A percentile compares a stretch with the other conserved stretches of the same genome.
Evolutionary conservation across 2,329 filamentous ascomycete genomes (phyloP).

Genomic region (Aspergillus hiratsukae): DNA sequence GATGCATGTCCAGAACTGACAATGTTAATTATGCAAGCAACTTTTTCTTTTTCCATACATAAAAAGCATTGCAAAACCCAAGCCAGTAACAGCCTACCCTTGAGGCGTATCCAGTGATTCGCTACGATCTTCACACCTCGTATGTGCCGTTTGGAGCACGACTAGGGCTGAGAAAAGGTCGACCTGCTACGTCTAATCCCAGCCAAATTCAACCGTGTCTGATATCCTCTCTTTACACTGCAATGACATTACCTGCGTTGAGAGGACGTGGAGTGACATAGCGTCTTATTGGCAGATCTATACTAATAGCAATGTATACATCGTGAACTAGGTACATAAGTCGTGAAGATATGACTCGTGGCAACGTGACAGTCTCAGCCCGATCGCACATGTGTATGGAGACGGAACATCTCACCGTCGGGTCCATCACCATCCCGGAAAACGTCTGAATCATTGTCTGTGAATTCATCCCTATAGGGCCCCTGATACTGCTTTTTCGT

Average conservation of each 20-base stretch:
- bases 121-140: neutral
- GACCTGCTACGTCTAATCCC: neutral
- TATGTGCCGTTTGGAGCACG: neutral
- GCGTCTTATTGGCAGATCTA: neutral
- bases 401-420: slow-evolving; percentile 36
- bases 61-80: neutral
- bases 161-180: neutral
- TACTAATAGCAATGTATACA: neutral
- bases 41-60: neutral
- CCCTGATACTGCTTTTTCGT: slow-evolving; percentile 19
- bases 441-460: slow-evolving; percentile 49
- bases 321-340: neutral
- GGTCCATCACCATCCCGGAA: slow-evolving; percentile 40
- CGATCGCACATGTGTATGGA: slow-evolving; percentile 35
- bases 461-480: slow-evolving; percentile 53
- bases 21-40: neutral
- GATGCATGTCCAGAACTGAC: neutral
- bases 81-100: neutral
- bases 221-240: neutral
- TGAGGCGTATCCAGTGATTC: neutral
- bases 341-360: neutral
- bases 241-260: neutral
- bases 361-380: slow-evolving; percentile 6
- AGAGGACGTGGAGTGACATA: neutral
- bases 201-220: neutral